Evolutionary conservation across 176 grass and related monocot species (phyloP), one percentile per base, ranked within the genome.

Genomic region (Rhynchospora breviuscula): DNA sequence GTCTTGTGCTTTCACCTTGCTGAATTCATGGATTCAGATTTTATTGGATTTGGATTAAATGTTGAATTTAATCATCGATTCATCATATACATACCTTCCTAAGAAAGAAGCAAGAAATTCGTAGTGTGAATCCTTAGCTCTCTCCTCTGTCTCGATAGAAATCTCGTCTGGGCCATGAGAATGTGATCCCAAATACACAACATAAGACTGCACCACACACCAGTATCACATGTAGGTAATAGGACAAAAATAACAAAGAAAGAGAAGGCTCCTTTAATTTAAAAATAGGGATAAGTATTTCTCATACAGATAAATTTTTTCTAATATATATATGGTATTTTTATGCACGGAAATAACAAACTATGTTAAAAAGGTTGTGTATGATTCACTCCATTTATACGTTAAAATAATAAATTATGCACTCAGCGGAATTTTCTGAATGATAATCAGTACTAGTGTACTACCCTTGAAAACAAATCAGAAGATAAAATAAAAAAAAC

Each of bases 171-270:
- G 53, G 0, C 87, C 87, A 19, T 93, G 95, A 69, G 90, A 87
- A 88, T 98, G 90, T 0, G 78, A 75, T 29, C 95, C 95, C 2
- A 93, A 68, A 85, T 98, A 98, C 3, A 98, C 87, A 62, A 98
- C 89, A 84, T 93, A 98, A 6, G 92, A 85, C 95, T 98, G 90
- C 87, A 67, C 21, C 59, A 19, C 18, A 11, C 18, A 74, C 8
- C 21, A 63, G 49, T 91, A 59, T 53, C 26, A 18, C 53, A 77
- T 33, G 8, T 69, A 43, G 35, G 10, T 48, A 35, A 19, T 12
- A 33, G 9, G 13, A 25, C 9, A 14, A 43, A 64, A 79, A 71
- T 40, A 46, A 71, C 0, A 71, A 1, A 22, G 13, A 54, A 75
- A 52, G 5, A 12, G 8, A 67, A 17, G 13, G 35, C 33, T 60